phyloP scores from a whole-genome alignment of 306 rosid species.

The Luffa aegyptiaca region DNA sequence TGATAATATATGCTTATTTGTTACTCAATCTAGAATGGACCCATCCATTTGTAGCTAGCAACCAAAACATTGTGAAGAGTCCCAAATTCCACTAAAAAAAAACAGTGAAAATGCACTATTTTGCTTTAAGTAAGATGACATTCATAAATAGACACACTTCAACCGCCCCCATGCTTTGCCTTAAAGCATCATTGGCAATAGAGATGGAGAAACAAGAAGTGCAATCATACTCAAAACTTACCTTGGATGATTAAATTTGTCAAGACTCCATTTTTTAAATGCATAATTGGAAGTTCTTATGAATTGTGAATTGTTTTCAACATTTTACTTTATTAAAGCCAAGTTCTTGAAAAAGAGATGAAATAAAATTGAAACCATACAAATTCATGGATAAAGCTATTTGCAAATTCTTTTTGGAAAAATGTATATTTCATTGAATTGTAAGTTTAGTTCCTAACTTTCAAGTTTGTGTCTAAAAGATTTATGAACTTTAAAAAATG shows the following conservation, averaged over 20 bases:
- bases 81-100: neutral
- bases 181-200: neutral
- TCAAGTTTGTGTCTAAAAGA: too few species aligned
- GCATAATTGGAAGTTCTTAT: too few species aligned
- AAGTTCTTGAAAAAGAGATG: too few species aligned
- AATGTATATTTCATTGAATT: too few species aligned
- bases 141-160: neutral
- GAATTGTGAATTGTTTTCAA: too few species aligned
- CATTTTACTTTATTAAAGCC: too few species aligned
- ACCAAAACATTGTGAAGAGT: neutral
- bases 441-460: too few species aligned
- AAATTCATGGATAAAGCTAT: too few species aligned
- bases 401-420: too few species aligned
- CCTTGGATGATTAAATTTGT: neutral
- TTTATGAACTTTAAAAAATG: too few species aligned
- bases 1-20: neutral
- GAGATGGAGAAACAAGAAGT: neutral
- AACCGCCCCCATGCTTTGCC: conserved; percentile 2
- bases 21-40: neutral
- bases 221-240: neutral
- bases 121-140: neutral
- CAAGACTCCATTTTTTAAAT: neutral
- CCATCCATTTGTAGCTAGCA: neutral
- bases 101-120: neutral
- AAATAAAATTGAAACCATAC: too few species aligned